Percentiles rank a stretch among this genome's conserved stretches.
These are phyloP conservation scores for Zygosaccharomyces lentus DNA, from an alignment of 805 yeast genomes.

Conservation along the genomic window DNA sequence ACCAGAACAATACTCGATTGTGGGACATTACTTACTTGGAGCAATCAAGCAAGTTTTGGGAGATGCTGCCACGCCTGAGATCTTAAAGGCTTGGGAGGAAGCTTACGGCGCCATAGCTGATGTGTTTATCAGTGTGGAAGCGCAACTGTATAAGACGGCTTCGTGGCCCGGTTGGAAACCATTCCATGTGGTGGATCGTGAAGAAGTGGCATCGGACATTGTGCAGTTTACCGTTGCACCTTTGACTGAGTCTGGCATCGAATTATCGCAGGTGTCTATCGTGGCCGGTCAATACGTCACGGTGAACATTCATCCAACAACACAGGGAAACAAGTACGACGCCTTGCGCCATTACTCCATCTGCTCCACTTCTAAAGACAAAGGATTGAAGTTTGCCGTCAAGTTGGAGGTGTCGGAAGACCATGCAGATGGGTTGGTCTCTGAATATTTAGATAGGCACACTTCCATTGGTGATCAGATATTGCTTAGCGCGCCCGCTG, in stretches of 20 bases:
- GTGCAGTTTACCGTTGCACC: slow-evolving; percentile 50
- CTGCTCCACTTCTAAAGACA: slow-evolving; percentile 37
- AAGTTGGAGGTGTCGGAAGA: slow-evolving; percentile 37
- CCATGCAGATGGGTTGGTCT: slow-evolving; percentile 44
- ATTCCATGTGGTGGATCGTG: slow-evolving; percentile 43
- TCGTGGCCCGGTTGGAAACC: slow-evolving; percentile 59
- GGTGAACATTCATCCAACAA: slow-evolving; percentile 34
- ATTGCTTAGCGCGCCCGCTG: slow-evolving; percentile 56
- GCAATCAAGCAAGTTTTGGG: slow-evolving; percentile 56
- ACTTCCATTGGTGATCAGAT: slow-evolving; percentile 47
- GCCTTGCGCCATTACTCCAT: slow-evolving; percentile 59
- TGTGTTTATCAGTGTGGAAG: slow-evolving; percentile 53
- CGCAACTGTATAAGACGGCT: slow-evolving; percentile 41
- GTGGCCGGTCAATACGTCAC: slow-evolving; percentile 41
- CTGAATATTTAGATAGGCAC: slow-evolving; percentile 45
- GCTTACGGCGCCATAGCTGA: slow-evolving; percentile 65
- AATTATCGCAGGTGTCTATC: slow-evolving; percentile 25
- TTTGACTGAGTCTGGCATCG: slow-evolving; percentile 36
- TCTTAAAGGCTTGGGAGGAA: slow-evolving; percentile 58
- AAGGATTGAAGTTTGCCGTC: slow-evolving; percentile 57
- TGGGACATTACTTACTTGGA: slow-evolving; percentile 52
- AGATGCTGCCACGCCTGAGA: slow-evolving; percentile 53
- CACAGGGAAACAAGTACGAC: slow-evolving; percentile 39
- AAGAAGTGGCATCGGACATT: slow-evolving; percentile 44
- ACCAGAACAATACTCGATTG: slow-evolving; percentile 64